These are phyloP conservation scores for Globisporangium carolinianum DNA, from an alignment of 352 stramenopile species.

Conservation along the genomic window DNA sequence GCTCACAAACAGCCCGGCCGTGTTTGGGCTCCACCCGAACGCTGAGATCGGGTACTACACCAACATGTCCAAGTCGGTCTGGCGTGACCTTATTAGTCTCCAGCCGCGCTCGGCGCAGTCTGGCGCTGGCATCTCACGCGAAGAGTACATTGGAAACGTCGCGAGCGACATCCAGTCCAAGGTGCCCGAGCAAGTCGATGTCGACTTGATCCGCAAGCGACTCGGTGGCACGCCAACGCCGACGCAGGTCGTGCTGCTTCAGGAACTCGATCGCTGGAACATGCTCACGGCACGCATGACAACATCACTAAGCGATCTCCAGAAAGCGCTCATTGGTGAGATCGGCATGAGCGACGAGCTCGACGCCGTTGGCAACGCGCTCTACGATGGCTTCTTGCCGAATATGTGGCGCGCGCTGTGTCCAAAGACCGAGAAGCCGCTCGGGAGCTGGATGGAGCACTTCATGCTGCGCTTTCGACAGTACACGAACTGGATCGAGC, in stretches of 20 bases:
- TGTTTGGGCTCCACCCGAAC: conserved; percentile 95
- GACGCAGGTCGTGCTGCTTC: conserved; percentile 90
- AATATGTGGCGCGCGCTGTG: conserved; percentile 87
- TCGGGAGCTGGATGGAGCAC: conserved; percentile 95
- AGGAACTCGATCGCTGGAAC: conserved; percentile 96
- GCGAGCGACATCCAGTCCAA: conserved; percentile 90
- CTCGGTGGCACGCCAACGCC: conserved; percentile 70
- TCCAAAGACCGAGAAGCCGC: conserved; percentile 91
- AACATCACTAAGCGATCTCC: conserved; percentile 80
- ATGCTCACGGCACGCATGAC: conserved; percentile 82
- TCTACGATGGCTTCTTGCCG: conserved; percentile 93
- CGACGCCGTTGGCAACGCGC: conserved; percentile 85
- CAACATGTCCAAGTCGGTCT: conserved; percentile 93
- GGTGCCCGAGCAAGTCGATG: conserved; percentile 84
- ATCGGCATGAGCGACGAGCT: conserved; percentile 96
- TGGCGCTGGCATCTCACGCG: conserved; percentile 77
- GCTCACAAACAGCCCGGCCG: conserved; percentile 90
- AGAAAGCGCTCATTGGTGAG: conserved; percentile 91
- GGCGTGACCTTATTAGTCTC: conserved; percentile 89
- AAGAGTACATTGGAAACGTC: conserved; percentile 89
- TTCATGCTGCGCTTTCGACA: conserved; percentile 86
- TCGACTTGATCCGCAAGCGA: conserved; percentile 82
- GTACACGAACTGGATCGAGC: conserved; percentile 88
- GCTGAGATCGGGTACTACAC: conserved; percentile 96
- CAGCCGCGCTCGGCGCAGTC: conserved; percentile 84